Evolutionary conservation across 2,329 filamentous ascomycete genomes (phyloP), one percentile per base, ranked within the genome.

Genomic region (Cladosporium sp.): DNA sequence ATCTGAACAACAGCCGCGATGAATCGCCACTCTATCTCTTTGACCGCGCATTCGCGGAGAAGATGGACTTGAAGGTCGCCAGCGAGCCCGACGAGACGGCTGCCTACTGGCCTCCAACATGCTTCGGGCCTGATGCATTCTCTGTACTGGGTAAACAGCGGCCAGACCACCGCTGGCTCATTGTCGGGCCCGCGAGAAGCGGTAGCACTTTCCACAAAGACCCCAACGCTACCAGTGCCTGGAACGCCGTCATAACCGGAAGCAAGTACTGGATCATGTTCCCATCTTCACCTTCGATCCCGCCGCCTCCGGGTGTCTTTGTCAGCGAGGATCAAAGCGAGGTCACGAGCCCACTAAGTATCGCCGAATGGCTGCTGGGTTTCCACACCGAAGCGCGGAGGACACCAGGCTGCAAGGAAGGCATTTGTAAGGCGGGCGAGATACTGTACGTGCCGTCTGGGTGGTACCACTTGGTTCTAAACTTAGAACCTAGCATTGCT

Each of bases 191-290:
- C 1, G 82, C 85, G 57, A 79, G 90, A 54, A 95, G 89, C 64
- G 92, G 92, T 31, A 95, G 88, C 59, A 96, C 91, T 4, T 97
- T 96, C 67, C 92, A 97, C 74, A 96, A 96, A 68, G 83, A 85
- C 61, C 82, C 81, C 2, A 84, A 85, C 64, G 81, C 79, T 1
- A 84, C 78, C 3, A 86, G 84, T 62, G 92, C 93, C 0, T 97
- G 92, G 93, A 97, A 97, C 67, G 92, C 91, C 1, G 89, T 96
- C 11, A 76, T 97, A 28, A 83, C 86, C 54, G 93, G 92, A 4
- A 82, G 85, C 33, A 97, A 97, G 67, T 97, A 97, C 75, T 97
- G 93, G 92, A 92, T 97, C 68, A 95, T 97, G 89, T 97, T 97
- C 65, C 90, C 89, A 0, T 86, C 87, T 0, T 82, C 82, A 0